Percentiles rank a stretch among this genome's conserved stretches.
phyloP scores from a whole-genome alignment of 192 early-diverging fungal species.

The Coemansia sp. region DNA sequence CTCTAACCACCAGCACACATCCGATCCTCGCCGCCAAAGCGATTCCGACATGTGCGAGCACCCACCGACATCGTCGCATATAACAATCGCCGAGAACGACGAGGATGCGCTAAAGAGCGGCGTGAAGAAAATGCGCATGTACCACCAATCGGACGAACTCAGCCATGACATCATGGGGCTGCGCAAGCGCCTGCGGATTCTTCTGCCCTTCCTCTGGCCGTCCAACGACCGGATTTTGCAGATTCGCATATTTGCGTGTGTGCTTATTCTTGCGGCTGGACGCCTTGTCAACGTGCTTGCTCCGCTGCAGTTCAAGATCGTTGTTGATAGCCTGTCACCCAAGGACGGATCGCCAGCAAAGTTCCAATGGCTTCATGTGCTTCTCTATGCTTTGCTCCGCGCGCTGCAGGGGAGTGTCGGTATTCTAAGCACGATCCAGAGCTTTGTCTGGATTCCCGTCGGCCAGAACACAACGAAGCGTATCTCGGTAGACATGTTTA shows the following conservation, averaged over 20 bases:
- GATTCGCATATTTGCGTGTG: conserved; percentile 66
- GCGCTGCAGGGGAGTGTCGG: conserved; percentile 62
- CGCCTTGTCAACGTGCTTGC: conserved; percentile 81
- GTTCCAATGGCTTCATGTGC: conserved; percentile 52
- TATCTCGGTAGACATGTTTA: conserved; percentile 87
- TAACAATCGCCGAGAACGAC: background rate
- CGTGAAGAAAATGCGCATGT: conserved; percentile 49
- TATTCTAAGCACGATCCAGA: conserved; percentile 75
- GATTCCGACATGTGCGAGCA: conserved; percentile 15
- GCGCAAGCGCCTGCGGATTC: conserved; percentile 57
- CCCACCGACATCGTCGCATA: background rate
- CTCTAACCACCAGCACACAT: conserved; percentile 2
- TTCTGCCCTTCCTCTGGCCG: conserved; percentile 88
- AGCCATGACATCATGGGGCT: conserved; percentile 47
- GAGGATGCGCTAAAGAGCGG: conserved; percentile 45
- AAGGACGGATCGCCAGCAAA: conserved; percentile 38
- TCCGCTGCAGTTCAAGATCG: conserved; percentile 76
- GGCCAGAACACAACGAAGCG: conserved; percentile 89
- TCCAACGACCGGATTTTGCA: conserved; percentile 60
- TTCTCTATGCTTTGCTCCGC: conserved; percentile 41
- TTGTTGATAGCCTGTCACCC: conserved; percentile 71
- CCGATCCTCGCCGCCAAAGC: conserved; percentile 5
- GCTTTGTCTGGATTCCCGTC: conserved; percentile 90
- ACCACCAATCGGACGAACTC: conserved; percentile 53
- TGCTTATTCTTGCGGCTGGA: conserved; percentile 63